Percentiles rank a stretch among this genome's conserved stretches.
Conservation (phyloP, 345 rosid species). For the Moricandia arvensis region DNA sequence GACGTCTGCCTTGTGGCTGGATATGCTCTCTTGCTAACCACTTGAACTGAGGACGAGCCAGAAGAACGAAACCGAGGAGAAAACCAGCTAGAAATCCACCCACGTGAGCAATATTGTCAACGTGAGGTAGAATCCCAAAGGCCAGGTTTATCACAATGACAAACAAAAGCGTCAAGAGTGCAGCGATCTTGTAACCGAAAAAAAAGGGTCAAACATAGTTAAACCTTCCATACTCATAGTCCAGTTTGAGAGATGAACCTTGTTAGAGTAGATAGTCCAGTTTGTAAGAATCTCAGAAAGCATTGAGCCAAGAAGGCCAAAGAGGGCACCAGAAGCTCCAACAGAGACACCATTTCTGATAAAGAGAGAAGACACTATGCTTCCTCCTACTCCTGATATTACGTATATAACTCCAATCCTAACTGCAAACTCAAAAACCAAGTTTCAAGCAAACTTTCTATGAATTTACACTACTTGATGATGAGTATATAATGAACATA, state of each 20-base stretch:
- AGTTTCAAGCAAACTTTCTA: conserved; percentile 6
- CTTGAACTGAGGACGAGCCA: conserved; percentile 81
- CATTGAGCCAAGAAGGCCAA: conserved; percentile 98
- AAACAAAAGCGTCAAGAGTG: conserved; percentile 67
- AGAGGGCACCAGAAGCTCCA: conserved; percentile 95
- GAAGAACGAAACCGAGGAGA: conserved; percentile 71
- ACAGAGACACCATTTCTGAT: conserved; percentile 65
- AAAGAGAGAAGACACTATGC: conserved; percentile 70
- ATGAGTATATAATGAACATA: conserved; percentile 22
- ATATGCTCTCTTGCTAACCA: conserved; percentile 56
- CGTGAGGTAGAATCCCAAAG: conserved; percentile 83
- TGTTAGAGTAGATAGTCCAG: conserved; percentile 81
- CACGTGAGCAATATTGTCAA: conserved; percentile 81
- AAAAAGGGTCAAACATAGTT: neutral
- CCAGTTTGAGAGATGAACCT: conserved; percentile 43
- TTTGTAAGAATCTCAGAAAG: conserved; percentile 88
- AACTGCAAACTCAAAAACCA: conserved; percentile 44
- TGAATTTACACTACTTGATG: neutral
- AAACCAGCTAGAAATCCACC: conserved; percentile 92
- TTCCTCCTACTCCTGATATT: conserved; percentile 77
- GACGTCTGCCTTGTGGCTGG: conserved; percentile 40
- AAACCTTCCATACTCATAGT: too few species aligned
- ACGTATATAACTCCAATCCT: conserved; percentile 68
- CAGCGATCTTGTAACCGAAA: conserved; percentile 56
- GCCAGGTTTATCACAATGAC: conserved; percentile 70